Base-by-base conservation (phyloP, 208 protist genomes). In the Crithidia fasciculata region DNA sequence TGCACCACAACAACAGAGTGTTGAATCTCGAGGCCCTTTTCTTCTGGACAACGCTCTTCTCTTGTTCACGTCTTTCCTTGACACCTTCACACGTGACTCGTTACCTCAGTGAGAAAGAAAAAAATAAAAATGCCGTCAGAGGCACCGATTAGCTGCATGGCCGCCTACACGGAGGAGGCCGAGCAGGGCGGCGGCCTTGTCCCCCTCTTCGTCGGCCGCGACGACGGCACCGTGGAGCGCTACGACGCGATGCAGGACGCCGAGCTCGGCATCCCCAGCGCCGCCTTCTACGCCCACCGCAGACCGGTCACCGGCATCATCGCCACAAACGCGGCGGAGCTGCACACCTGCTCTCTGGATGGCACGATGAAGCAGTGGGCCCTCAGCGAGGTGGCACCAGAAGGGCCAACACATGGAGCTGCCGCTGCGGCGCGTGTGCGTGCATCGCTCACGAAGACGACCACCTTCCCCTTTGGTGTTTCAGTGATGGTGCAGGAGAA, bases 201-300 rank as follows among this genome's bases (percentile, higher is more conserved):
- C 8, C 81, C 84, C 37, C 56, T 92, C 50, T 92, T 95, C 63
- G 77, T 95, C 43, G 90, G 90, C 16, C 80, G 90, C 63, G 86
- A 90, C 43, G 86, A 92, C 66, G 90, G 90, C 52, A 90, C 83
- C n/a, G 76, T 95, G 58, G 87, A 92, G 57, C 82, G 85, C 57
- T 91, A 91, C 76, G 74, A 76, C 43, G 86, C 83, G 52, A 80
- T 83, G 41, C 80, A 88, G 44, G 79, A 86, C 50, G 83, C 84
- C 4, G 82, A 84, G 64, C 69, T 82, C n/a, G 85, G 86, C 19
- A 83, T 80, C 49, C 84, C 87, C 16, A 69, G 74, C 5, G 44
- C 85, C 37, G 81, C 74, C 16, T 82, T 93, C 36, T 85, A 81
- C 66, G 91, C 88, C 5, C 91, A 95, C 72, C 71, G 67, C 5